Base-by-base conservation (phyloP, 768 basidiomycete species). In the Xerocomellus dryophilus region DNA sequence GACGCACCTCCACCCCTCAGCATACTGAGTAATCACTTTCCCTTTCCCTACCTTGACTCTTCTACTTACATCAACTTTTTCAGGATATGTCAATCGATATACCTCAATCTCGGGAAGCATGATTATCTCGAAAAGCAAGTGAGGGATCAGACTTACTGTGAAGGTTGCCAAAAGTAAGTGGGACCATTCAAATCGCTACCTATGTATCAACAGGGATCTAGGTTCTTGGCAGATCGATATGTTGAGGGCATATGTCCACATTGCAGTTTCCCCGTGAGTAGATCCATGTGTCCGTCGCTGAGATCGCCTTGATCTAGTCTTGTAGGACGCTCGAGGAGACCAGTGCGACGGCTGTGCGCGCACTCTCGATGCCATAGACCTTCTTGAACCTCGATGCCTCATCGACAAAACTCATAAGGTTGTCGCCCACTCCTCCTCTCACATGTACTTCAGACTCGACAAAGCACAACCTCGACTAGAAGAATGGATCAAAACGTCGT, bases 201-300 rank as follows among this genome's bases (percentile, higher is more conserved):
- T 18, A n/a, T 43, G 44, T 31, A 55, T 55, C 53, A 43, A 58
- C 57, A 34, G 32, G 17, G 5, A 51, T 47, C 7, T 55, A 92
- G 91, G 62, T 99, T 97, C 75, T 74, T 99, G 34, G 97, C 97
- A 18, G 97, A 99, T 73, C 88, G 97, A 50, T 98, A 89, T 72
- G 95, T 98, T 0, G 96, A 98, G 71, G 97, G 97, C n/a, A 92
- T 83, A 32, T 99, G 97, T 67, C 97, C 97, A 1, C 81, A 97
- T 71, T 98, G 97, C 66, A 81, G 80, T 44, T 93, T 85, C 59
- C 88, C 93, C 54, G 90, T 90, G 55, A 60, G 80, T 49, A 41
- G 31, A 42, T 4, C 12, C 23, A 21, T 41, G 7, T 64, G 12
- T 14, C 21, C 20, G 9, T 27, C 43, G 18, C 23, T 21, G 48